Percentiles rank a stretch among this genome's conserved stretches.
phyloP scores from a whole-genome alignment of 2,329 filamentous ascomycete genomes.

The Botrytis aclada region DNA sequence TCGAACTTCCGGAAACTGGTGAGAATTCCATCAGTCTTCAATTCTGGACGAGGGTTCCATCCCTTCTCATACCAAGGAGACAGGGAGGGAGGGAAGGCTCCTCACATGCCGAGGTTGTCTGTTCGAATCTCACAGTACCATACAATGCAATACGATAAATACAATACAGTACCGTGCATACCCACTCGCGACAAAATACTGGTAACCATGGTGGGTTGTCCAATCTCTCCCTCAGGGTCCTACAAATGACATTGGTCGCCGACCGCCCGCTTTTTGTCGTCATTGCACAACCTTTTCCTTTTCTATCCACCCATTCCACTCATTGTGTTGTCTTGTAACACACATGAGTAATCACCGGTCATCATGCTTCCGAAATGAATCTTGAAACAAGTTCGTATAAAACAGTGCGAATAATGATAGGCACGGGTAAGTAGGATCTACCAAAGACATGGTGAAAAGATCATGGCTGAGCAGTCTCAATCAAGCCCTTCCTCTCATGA shows the following conservation, averaged over 20 bases:
- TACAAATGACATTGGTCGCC: constrained; percentile 10
- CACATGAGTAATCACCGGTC: constrained; percentile 6
- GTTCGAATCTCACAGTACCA: not conserved
- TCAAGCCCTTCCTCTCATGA: not conserved
- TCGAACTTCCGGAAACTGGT: not conserved
- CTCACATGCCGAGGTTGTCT: not conserved
- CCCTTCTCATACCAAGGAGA: not conserved
- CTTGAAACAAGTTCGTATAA: not conserved
- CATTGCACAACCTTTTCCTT: constrained; percentile 7
- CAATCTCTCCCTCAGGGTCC: not conserved
- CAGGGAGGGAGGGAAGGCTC: not conserved
- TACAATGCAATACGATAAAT: not conserved
- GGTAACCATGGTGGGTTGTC: not conserved
- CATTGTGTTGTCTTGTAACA: not conserved
- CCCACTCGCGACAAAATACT: not conserved
- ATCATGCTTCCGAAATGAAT: constrained; percentile 1
- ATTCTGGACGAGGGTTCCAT: not conserved
- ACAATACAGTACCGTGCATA: no score
- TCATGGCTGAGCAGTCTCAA: not conserved
- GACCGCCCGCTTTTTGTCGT: constrained; percentile 10
- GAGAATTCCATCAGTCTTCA: not conserved
- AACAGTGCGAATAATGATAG: not conserved
- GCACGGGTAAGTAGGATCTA: not conserved
- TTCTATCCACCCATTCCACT: not conserved
- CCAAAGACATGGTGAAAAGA: not conserved